phyloP scores from a whole-genome alignment of 305 asterid species.

The Fraxinus albicans region DNA sequence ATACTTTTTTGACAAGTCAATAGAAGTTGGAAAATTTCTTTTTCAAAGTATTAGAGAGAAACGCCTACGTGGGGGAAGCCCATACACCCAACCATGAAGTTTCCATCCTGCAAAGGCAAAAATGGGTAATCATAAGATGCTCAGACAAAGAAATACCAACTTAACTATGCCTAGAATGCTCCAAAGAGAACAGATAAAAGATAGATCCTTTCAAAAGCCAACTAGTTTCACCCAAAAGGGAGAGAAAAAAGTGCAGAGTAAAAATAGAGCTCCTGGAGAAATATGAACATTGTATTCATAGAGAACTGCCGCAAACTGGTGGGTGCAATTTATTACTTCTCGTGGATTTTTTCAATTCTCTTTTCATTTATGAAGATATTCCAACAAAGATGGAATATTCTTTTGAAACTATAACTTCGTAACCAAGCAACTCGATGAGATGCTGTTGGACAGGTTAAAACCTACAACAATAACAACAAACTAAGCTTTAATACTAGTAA shows the following conservation, averaged over 20 bases:
- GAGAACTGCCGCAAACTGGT: constrained; percentile 1
- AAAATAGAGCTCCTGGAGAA: constrained; percentile 16
- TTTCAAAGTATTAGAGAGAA: constrained; percentile 21
- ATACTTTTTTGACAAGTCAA: constrained; percentile 15
- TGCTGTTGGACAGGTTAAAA: neutral
- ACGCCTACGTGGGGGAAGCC: constrained; percentile 82
- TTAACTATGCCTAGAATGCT: constrained; percentile 7
- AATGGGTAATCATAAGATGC: constrained; percentile 25
- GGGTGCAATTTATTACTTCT: neutral
- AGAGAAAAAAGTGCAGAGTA: neutral
- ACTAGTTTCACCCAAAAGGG: constrained; percentile 8
- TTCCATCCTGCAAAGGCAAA: constrained; percentile 78
- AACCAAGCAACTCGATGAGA: constrained; percentile 11
- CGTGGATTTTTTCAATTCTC: neutral
- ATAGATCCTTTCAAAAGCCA: constrained; percentile 15
- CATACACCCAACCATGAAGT: constrained; percentile 97
- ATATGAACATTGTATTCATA: neutral
- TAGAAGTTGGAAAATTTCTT: constrained; percentile 16
- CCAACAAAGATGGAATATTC: constrained; percentile 2
- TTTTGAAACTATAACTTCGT: neutral
- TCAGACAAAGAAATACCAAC: constrained; percentile 8
- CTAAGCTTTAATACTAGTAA: neutral
- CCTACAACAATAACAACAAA: neutral
- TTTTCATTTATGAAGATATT: constrained; percentile 6
- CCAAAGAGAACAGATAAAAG: constrained; percentile 8